These are phyloP conservation scores for Botrytis paeoniae DNA, from an alignment of 2,329 filamentous ascomycete genomes.

Conservation along the genomic window DNA sequence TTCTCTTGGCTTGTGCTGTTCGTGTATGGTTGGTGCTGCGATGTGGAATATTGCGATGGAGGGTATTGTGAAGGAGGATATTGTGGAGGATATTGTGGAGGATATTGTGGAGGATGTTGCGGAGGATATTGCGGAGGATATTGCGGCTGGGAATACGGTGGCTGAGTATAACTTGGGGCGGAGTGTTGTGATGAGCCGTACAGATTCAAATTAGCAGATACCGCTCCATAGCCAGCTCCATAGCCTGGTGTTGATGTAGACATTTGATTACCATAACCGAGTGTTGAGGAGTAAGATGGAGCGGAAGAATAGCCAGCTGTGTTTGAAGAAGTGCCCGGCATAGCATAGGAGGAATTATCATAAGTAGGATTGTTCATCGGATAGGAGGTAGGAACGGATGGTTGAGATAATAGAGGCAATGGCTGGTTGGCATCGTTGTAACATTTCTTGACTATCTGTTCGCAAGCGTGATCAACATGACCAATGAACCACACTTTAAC, in stretches of 20 bases:
- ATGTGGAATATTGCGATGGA: not conserved
- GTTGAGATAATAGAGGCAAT: not conserved
- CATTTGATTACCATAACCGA: not conserved
- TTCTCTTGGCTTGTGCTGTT: not conserved
- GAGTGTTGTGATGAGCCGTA: not conserved
- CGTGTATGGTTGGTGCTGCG: not conserved
- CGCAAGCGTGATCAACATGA: not conserved
- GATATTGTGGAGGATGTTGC: too few relatives aligned
- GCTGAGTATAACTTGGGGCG: not conserved
- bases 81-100: not conserved
- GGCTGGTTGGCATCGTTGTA: not conserved
- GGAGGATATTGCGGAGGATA: not conserved
- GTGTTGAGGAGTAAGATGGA: not conserved
- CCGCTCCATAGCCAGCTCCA: not conserved
- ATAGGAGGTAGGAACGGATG: not conserved
- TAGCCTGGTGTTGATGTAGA: not conserved
- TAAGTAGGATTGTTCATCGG: not conserved
- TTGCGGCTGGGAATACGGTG: not conserved
- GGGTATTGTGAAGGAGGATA: not conserved
- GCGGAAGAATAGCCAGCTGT: not conserved
- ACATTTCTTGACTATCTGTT: not conserved
- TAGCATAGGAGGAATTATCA: not conserved
- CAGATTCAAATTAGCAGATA: not conserved
- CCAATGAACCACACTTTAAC: slow-evolving; percentile 33
- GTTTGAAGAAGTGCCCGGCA: not conserved